phyloP scores from a whole-genome alignment of 768 basidiomycete species.

The Leccinum aurantiacum region DNA sequence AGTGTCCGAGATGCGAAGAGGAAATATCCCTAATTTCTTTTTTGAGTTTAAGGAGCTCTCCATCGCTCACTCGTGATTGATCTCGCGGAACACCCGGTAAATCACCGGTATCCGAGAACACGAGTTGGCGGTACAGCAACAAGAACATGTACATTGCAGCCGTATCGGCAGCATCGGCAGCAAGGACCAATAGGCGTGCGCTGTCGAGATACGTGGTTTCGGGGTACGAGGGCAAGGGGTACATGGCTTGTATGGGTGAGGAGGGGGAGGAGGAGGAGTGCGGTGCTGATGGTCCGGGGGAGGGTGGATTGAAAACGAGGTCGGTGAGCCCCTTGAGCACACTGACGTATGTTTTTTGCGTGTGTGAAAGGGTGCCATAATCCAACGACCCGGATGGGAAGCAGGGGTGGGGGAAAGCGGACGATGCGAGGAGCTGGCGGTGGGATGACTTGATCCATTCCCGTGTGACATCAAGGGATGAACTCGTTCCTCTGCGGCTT shows the following conservation, averaged over 20 bases:
- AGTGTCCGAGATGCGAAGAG: slow-evolving; percentile 59
- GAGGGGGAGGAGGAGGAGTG: slow-evolving; percentile 20
- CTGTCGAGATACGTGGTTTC: slow-evolving; percentile 84
- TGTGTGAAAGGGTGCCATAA: slow-evolving; percentile 46
- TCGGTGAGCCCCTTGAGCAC: slow-evolving; percentile 62
- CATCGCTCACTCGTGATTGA: slow-evolving; percentile 46
- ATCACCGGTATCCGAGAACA: slow-evolving; percentile 46
- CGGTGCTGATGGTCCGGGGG: slow-evolving; percentile 35
- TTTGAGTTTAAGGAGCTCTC: slow-evolving; percentile 61
- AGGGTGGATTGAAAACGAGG: slow-evolving; percentile 60
- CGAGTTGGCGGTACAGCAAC: slow-evolving; percentile 75
- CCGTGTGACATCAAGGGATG: slow-evolving; percentile 54
- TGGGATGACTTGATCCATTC: slow-evolving; percentile 65
- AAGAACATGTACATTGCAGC: slow-evolving; percentile 78
- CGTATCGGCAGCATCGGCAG: slow-evolving; percentile 72
- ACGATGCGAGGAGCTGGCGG: slow-evolving; percentile 41
- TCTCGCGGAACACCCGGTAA: slow-evolving; percentile 28
- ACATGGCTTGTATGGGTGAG: slow-evolving; percentile 33
- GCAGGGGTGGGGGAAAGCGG: slow-evolving; percentile 44
- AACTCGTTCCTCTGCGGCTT: slow-evolving; percentile 46
- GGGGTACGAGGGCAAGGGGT: slow-evolving; percentile 50
- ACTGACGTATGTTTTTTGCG: slow-evolving; percentile 48
- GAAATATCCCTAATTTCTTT: slow-evolving; percentile 71
- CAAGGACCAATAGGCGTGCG: slow-evolving; percentile 62
- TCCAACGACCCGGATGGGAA: slow-evolving; percentile 42